These are phyloP conservation scores for Thalassiosira ordinaria DNA, from an alignment of 352 stramenopile species.

Conservation along the genomic window DNA sequence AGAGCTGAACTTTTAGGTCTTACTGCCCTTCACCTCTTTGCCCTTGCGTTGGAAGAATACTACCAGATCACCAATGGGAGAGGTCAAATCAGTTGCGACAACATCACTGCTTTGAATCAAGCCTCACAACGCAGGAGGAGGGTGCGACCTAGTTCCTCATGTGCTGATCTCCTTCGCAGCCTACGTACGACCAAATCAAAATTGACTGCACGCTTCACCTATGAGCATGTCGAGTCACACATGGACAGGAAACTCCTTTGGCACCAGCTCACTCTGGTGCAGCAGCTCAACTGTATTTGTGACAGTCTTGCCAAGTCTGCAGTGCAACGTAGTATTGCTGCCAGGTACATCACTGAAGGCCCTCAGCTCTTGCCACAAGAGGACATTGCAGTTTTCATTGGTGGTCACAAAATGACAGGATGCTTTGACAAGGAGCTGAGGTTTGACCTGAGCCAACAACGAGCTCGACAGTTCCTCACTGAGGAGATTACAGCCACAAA, in stretches of 20 bases:
- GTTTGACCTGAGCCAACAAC: too few relatives aligned
- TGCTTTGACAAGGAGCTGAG: too few relatives aligned
- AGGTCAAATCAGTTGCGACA: constrained; percentile 1
- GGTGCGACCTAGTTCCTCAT: neutral
- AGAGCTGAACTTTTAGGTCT: constrained; percentile 20
- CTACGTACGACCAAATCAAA: neutral
- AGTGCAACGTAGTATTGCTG: neutral
- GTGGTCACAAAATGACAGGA: neutral
- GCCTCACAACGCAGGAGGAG: neutral
- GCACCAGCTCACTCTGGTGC: constrained; percentile 17
- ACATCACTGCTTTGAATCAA: neutral
- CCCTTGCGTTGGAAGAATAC: neutral
- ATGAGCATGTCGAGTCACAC: constrained; percentile 15
- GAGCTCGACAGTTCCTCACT: too few relatives aligned
- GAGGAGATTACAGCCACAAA: too few relatives aligned
- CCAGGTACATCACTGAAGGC: too few relatives aligned
- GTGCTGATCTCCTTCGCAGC: neutral
- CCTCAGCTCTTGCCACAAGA: neutral
- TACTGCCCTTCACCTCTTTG: constrained; percentile 4
- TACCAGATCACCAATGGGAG: neutral
- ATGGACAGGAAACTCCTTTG: neutral
- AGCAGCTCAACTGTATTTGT: constrained; percentile 25
- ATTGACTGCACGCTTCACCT: neutral
- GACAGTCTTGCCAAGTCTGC: neutral
- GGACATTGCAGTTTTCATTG: neutral